Conservation (phyloP, 805 yeast genomes). For the Candida mattraensis region DNA sequence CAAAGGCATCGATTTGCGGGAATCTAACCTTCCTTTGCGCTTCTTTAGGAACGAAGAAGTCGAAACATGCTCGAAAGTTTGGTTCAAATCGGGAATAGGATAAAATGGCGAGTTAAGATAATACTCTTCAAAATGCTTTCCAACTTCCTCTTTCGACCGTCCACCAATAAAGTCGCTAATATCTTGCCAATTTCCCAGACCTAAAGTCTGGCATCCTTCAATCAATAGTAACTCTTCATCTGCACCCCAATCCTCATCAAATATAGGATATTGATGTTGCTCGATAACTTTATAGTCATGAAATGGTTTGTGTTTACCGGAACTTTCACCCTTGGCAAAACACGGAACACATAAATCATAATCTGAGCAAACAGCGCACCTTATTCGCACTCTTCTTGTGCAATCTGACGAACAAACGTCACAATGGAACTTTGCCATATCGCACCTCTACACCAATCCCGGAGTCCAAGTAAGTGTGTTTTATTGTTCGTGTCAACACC, state of each 20-base stretch:
- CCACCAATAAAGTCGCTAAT: conserved; percentile 96
- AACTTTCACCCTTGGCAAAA: conserved; percentile 77
- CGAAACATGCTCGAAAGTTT: conserved; percentile 59
- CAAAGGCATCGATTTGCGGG: conserved; percentile 66
- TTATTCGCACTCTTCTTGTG: conserved; percentile 84
- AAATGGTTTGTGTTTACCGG: conserved; percentile 89
- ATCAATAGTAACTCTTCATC: conserved; percentile 89
- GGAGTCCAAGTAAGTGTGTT: no score
- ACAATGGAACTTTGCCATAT: conserved; percentile 74
- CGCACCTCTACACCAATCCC: no score
- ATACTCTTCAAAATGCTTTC: conserved; percentile 70
- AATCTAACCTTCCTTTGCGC: conserved; percentile 72
- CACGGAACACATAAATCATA: conserved; percentile 98
- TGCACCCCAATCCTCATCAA: conserved; percentile 94
- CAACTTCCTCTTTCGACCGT: conserved; percentile 88
- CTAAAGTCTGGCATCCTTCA: conserved; percentile 89
- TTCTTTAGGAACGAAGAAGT: conserved; percentile 68
- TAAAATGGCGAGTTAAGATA: conserved; percentile 71
- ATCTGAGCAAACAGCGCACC: conserved; percentile 90
- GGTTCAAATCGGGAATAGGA: conserved; percentile 86
- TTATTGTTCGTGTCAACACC: no score
- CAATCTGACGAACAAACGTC: conserved; percentile 97
- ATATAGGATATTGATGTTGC: conserved; percentile 92
- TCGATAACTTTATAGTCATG: conserved; percentile 92
- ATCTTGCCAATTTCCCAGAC: conserved; percentile 97